These are phyloP conservation scores for Phytopythium vexans DNA, from an alignment of 352 stramenopile species.

Conservation along the genomic window DNA sequence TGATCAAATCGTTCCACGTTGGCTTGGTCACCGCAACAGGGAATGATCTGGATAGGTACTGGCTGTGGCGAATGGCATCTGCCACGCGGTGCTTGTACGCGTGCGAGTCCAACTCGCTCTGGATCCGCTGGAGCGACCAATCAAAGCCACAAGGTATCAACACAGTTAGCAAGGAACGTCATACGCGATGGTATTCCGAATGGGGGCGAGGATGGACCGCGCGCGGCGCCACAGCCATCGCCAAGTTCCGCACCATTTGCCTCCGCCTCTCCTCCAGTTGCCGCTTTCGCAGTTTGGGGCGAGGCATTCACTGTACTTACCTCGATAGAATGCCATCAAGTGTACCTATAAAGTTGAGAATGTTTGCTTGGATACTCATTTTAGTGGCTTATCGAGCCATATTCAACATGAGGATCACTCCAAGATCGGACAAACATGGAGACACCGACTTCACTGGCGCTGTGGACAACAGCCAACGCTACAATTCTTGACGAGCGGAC, in stretches of 20 bases:
- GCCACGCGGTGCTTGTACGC: slow-evolving; percentile 43
- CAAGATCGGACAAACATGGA: too few species aligned
- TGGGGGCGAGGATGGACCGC: too few species aligned
- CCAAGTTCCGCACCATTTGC: too few species aligned
- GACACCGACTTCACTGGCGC: too few species aligned
- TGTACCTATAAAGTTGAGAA: too few species aligned
- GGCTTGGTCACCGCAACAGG: slow-evolving; percentile 37
- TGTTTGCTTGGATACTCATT: background rate
- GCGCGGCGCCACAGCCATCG: too few species aligned
- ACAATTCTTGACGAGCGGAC: background rate
- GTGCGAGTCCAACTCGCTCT: slow-evolving; percentile 37
- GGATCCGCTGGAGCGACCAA: slow-evolving; percentile 32
- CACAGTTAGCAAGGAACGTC: too few species aligned
- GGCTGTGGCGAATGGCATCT: slow-evolving; percentile 52
- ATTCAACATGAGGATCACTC: background rate
- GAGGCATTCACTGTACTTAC: background rate
- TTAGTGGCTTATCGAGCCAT: slow-evolving; percentile 1
- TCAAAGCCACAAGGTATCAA: too few species aligned
- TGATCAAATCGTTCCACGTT: slow-evolving; percentile 1
- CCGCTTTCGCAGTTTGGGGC: background rate
- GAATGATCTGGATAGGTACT: slow-evolving; percentile 33
- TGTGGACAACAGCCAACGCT: background rate
- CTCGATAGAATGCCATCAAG: background rate
- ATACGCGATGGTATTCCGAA: too few species aligned
- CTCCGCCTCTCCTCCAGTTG: background rate